Base-by-base conservation (phyloP, 768 basidiomycete genomes). In the Leccinum barrowsii region DNA sequence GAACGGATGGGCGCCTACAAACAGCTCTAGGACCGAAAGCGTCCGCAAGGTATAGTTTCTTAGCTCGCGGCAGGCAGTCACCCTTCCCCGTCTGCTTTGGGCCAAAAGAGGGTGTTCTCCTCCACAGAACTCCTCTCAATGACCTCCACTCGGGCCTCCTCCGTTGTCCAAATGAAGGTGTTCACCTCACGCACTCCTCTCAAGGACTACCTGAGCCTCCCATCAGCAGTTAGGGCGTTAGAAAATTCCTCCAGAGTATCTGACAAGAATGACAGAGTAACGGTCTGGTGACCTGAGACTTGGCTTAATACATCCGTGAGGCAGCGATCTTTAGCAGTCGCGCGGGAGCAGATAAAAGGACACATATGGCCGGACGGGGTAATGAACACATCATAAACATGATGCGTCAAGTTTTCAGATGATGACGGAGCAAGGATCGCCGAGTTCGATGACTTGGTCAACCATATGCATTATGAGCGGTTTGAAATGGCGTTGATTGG, bases 201-300 rank as follows among this genome's bases (percentile, higher is more conserved):
- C 22, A 22, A 22, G 22, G 22, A 22, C 22, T 22, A 22, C 22
- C 22, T 22, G 22, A 22, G 22, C 22, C 22, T 22, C 22, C 3
- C 22, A 3, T 22, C 22, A 22, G 22, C 3, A 22, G 22, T 3
- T 22, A 79, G 64, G 12, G 82, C 73, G 7, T 67, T 63, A 19
- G 82, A 65, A 63, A 85, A 86, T 15, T 80, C 80, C 53, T 85
- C 81, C 7, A 81, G 76, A 4, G 76, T 59, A 11, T 78, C 82
- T 7, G 82, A 73, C 10, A 63, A 60, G 70, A 87, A 85, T 2
- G 79, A 79, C 55, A 85, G 71, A 0, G 84, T 82, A 52, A 86
- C 72, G 3, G 75, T 72, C 50, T 75, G 72, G 6, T 79, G 69
- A 19, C 74, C 73, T 7, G 79, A 68, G 1, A 69, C 55, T 32